phyloP scores from a whole-genome alignment of 345 rosid species.

The Melastoma malabathricum region DNA sequence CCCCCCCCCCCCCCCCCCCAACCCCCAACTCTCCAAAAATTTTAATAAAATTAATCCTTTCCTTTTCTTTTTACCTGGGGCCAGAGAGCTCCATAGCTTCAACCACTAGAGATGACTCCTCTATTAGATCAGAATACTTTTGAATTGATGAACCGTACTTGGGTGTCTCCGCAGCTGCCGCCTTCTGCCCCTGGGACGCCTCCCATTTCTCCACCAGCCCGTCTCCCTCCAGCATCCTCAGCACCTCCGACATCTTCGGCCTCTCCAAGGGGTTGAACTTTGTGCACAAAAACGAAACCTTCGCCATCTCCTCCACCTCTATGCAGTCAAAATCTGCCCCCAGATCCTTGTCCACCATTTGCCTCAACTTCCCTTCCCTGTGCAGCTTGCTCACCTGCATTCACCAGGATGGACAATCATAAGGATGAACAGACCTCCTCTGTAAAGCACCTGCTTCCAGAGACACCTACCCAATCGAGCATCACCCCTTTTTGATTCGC shows the following conservation, averaged over 20 bases:
- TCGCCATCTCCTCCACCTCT: slow-evolving; percentile 42
- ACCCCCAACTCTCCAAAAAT: neutral
- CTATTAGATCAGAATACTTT: slow-evolving; percentile 66
- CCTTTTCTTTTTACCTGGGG: slow-evolving; percentile 36
- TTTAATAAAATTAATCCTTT: too few relatives aligned
- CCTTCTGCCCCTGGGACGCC: slow-evolving; percentile 19
- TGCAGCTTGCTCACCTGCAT: slow-evolving; percentile 83
- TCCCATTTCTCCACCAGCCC: slow-evolving; percentile 42
- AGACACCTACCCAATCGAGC: slow-evolving; percentile 71
- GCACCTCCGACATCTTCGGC: slow-evolving; percentile 38
- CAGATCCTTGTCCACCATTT: slow-evolving; percentile 71
- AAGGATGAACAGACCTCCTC: neutral
- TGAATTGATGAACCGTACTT: slow-evolving; percentile 23
- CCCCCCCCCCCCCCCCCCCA: too few relatives aligned
- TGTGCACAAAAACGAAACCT: slow-evolving; percentile 30
- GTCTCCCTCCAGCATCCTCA: slow-evolving; percentile 38
- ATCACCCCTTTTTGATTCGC: slow-evolving; percentile 84
- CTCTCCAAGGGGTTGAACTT: slow-evolving; percentile 28
- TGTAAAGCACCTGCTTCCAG: slow-evolving; percentile 3
- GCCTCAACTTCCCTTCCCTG: slow-evolving; percentile 60
- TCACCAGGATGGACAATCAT: neutral
- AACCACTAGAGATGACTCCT: slow-evolving; percentile 76
- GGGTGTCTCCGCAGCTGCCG: slow-evolving; percentile 28
- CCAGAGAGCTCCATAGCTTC: slow-evolving; percentile 99
- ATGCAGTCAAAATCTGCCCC: slow-evolving; percentile 43